Conservation (phyloP, 495 filamentous ascomycete genomes). For the Aspergillus panamensis region DNA sequence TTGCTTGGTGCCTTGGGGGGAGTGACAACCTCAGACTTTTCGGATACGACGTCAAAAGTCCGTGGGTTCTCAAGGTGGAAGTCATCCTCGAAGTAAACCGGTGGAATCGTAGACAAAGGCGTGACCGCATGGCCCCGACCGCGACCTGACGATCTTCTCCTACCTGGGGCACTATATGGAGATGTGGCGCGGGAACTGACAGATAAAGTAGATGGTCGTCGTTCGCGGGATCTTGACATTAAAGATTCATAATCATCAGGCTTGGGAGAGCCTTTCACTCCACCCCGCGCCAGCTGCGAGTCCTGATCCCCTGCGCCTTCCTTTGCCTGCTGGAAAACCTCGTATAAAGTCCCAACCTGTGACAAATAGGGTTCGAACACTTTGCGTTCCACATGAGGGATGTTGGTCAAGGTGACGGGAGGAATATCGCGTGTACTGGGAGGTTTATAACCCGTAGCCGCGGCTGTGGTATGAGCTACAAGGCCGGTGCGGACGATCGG, state of each 20-base stretch:
- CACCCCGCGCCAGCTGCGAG: slow-evolving; percentile 28
- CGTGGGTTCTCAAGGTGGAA: slow-evolving; percentile 96
- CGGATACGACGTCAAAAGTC: slow-evolving; percentile 95
- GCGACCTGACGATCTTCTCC: slow-evolving; percentile 34
- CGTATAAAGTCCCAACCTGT: slow-evolving; percentile 76
- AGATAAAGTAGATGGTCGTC: slow-evolving; percentile 38
- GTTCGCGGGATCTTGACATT: slow-evolving; percentile 36
- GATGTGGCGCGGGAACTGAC: slow-evolving; percentile 38
- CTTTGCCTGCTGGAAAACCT: slow-evolving; percentile 75
- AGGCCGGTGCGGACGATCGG: slow-evolving; percentile 88
- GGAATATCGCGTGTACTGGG: slow-evolving; percentile 93
- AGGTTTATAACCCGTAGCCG: slow-evolving; percentile 67
- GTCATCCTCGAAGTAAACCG: slow-evolving; percentile 90
- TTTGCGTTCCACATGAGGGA: slow-evolving; percentile 72
- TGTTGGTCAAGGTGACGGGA: slow-evolving; percentile 87
- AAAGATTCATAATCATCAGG: slow-evolving; percentile 37
- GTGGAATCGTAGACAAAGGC: slow-evolving; percentile 86
- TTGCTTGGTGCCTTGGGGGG: slow-evolving; percentile 54
- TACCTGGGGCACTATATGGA: slow-evolving; percentile 37
- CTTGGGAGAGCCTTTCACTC: slow-evolving; percentile 31
- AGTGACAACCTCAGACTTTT: slow-evolving; percentile 86
- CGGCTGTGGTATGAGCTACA: slow-evolving; percentile 64
- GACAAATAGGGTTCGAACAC: slow-evolving; percentile 81
- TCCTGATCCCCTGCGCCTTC: slow-evolving; percentile 59
- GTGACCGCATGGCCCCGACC: slow-evolving; percentile 62